Percentiles rank a stretch among this genome's conserved stretches.
phyloP scores from a whole-genome alignment of 2,329 filamentous ascomycete genomes.

The Penicillium sp. region DNA sequence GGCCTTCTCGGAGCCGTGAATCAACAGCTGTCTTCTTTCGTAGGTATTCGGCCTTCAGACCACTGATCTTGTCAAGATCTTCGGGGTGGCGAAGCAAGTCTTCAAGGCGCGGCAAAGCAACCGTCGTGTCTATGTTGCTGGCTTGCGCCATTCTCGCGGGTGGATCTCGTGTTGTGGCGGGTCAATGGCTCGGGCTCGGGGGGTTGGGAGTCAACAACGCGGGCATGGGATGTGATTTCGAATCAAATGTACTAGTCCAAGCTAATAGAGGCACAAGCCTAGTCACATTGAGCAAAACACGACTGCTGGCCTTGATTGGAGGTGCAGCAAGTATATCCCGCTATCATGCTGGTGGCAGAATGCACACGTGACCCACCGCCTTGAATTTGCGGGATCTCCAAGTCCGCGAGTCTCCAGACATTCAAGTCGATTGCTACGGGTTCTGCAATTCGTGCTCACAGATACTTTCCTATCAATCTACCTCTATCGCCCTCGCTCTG shows the following conservation, averaged over 20 bases:
- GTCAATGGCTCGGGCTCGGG: conserved; percentile 6
- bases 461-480: not conserved
- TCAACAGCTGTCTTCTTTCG: conserved; percentile 94
- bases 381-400: conserved; percentile 13
- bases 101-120: conserved; percentile 73
- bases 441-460: not conserved
- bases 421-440: conserved; percentile 1
- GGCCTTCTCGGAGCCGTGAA: conserved; percentile 80
- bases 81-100: conserved; percentile 94
- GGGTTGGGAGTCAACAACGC: conserved; percentile 6
- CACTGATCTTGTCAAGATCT: conserved; percentile 92
- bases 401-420: not conserved
- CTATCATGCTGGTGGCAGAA: conserved; percentile 23
- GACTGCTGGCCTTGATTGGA: conserved; percentile 9
- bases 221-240: not conserved
- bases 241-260: not conserved
- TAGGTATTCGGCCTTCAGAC: conserved; percentile 86
- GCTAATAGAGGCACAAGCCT: not conserved
- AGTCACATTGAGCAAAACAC: conserved; percentile 4
- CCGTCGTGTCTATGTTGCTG: conserved; percentile 57
- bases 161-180: conserved; percentile 1
- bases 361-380: conserved; percentile 38
- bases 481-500: not conserved
- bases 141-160: conserved; percentile 36
- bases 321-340: conserved; percentile 1